A percentile compares a stretch with the other conserved stretches of the same genome.
These are phyloP conservation scores for Microglena sp. DNA, from an alignment of 139 green algal genomes.

Conservation along the genomic window DNA sequence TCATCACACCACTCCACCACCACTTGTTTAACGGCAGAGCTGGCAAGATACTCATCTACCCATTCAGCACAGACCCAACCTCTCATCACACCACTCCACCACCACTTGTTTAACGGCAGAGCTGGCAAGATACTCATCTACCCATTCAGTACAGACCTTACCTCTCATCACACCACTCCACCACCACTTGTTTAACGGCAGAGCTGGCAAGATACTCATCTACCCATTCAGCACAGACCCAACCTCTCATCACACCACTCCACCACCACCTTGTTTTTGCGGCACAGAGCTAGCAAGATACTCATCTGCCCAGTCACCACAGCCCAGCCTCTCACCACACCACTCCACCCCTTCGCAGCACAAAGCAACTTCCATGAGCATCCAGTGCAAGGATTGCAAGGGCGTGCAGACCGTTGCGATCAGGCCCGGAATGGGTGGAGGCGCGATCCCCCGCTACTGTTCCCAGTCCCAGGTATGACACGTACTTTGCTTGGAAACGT, in stretches of 20 bases:
- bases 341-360: constrained; percentile 37
- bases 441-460: constrained; percentile 54
- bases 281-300: not conserved
- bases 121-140: not conserved
- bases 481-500: too few species aligned
- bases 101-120: too few species aligned
- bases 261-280: too few species aligned
- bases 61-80: not conserved
- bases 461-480: too few species aligned
- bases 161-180: not conserved
- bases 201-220: too few species aligned
- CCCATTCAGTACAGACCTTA: not conserved
- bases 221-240: not conserved
- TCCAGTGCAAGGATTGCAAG: constrained; percentile 85
- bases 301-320: not conserved
- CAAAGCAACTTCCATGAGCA: constrained; percentile 85
- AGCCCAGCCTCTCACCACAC: not conserved
- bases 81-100: not conserved
- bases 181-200: too few species aligned
- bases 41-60: too few species aligned
- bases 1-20: too few species aligned
- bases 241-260: not conserved
- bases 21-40: too few species aligned
- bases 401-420: constrained; percentile 50
- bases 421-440: constrained; percentile 75